These are phyloP conservation scores for Saccharomycopsis hybrid DNA, from an alignment of 1,139 yeast genomes.

Conservation along the genomic window DNA sequence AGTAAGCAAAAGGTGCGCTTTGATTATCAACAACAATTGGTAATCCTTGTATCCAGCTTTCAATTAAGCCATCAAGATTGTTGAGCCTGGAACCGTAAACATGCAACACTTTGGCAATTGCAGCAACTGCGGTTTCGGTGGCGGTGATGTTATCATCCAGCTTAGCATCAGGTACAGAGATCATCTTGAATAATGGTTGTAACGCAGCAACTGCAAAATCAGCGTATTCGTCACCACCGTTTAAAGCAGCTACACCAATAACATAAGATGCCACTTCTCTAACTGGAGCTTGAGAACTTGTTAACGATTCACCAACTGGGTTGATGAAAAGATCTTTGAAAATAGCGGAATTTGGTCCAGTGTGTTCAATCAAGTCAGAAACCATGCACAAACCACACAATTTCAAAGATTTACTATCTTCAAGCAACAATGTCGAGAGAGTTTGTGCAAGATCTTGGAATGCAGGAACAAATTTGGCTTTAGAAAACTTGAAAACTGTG, in stretches of 20 bases:
- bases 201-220: constrained; percentile 63
- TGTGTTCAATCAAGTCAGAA: constrained; percentile 73
- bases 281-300: constrained; percentile 60
- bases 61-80: constrained; percentile 54
- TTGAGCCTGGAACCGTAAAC: constrained; percentile 44
- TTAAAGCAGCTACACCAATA: constrained; percentile 81
- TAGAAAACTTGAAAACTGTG: constrained; percentile 63
- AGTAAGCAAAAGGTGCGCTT: constrained; percentile 84
- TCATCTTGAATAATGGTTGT: constrained; percentile 68
- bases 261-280: constrained; percentile 87
- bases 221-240: constrained; percentile 59
- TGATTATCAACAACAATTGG: constrained; percentile 83
- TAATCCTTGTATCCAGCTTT: constrained; percentile 73
- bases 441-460: constrained; percentile 52
- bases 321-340: constrained; percentile 60
- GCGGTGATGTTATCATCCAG: constrained; percentile 80
- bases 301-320: constrained; percentile 58
- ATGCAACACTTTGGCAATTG: constrained; percentile 76
- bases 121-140: constrained; percentile 77
- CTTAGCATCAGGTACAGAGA: constrained; percentile 77
- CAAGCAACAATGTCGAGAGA: constrained; percentile 39
- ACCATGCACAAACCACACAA: constrained; percentile 77
- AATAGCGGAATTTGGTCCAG: constrained; percentile 61
- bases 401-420: constrained; percentile 60
- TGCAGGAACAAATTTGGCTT: constrained; percentile 52